Conservation (phyloP, 1,139 yeast species). For the Hyphopichia khmerensis region DNA sequence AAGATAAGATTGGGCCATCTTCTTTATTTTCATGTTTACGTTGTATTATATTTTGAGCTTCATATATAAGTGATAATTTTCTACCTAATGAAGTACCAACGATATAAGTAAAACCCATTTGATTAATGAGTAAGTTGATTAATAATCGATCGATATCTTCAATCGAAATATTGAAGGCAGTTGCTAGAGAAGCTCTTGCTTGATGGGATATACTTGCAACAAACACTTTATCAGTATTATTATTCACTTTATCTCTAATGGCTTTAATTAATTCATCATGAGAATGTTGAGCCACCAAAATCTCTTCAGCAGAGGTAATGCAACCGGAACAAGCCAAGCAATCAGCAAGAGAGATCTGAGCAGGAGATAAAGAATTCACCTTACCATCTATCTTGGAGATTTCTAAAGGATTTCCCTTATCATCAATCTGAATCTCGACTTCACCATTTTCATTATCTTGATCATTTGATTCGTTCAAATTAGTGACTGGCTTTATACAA, state of each 20-base stretch:
- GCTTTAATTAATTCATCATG: constrained; percentile 74
- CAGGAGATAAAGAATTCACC: constrained; percentile 59
- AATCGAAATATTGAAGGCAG: constrained; percentile 57
- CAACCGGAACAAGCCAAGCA: constrained; percentile 98
- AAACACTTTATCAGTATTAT: constrained; percentile 36
- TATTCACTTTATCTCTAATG: constrained; percentile 31
- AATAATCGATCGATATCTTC: constrained; percentile 62
- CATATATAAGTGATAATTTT: constrained; percentile 61
- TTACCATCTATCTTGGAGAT: constrained; percentile 60
- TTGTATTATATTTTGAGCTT: constrained; percentile 49
- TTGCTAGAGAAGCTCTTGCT: constrained; percentile 76
- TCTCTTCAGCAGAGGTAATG: constrained; percentile 94
- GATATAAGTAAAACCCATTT: constrained; percentile 68
- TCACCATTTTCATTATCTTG: constrained; percentile 25
- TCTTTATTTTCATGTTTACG: constrained; percentile 15
- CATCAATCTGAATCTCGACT: constrained; percentile 65
- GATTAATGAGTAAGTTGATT: constrained; percentile 53
- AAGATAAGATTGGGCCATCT: constrained; percentile 52
- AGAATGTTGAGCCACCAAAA: constrained; percentile 85
- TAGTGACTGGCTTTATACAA: constrained; percentile 68
- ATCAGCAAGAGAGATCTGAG: constrained; percentile 86
- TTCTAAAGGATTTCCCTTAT: constrained; percentile 68
- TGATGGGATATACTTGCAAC: constrained; percentile 87
- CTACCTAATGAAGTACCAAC: constrained; percentile 88
- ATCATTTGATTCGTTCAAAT: constrained; percentile 7